Percentiles rank a stretch among this genome's conserved stretches.
Conservation (phyloP, 2,329 filamentous ascomycete species). For the Drechslerella coelobrocha region DNA sequence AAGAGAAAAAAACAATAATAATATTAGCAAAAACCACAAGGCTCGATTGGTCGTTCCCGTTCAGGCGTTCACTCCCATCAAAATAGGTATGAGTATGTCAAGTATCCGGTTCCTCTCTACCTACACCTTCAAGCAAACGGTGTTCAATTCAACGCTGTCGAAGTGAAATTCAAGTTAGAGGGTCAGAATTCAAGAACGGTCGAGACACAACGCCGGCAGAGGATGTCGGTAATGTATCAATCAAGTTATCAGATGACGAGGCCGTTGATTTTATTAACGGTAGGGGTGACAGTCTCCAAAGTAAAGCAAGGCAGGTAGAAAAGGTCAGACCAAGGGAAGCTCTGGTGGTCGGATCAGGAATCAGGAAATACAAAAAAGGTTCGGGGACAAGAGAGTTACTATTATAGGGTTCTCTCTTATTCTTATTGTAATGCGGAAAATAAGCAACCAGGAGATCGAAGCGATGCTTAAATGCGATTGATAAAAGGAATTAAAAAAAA, state of each 20-base stretch:
- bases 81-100: constrained; percentile 1
- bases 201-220: constrained; percentile 15
- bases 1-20: background rate
- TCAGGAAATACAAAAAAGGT: constrained; percentile 36
- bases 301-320: constrained; percentile 23
- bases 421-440: constrained; percentile 45
- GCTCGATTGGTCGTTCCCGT: constrained; percentile 6
- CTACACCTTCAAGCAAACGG: background rate
- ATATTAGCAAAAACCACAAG: constrained; percentile 7
- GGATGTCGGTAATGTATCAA: constrained; percentile 24
- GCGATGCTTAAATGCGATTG: constrained; percentile 51
- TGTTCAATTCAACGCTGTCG: constrained; percentile 14
- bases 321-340: constrained; percentile 33
- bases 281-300: constrained; percentile 37
- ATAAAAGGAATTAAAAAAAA: constrained; percentile 21
- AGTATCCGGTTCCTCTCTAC: constrained; percentile 12
- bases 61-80: constrained; percentile 6
- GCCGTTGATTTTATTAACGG: constrained; percentile 29
- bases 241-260: constrained; percentile 41
- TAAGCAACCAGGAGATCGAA: constrained; percentile 50
- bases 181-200: background rate
- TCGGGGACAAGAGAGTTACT: constrained; percentile 50
- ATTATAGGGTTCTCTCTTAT: constrained; percentile 47
- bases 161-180: constrained; percentile 7
- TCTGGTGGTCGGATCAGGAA: constrained; percentile 47